Evolutionary conservation across 2,329 filamentous ascomycete genomes (phyloP).

Genomic region (Neopestalotiopsis clavispora): DNA sequence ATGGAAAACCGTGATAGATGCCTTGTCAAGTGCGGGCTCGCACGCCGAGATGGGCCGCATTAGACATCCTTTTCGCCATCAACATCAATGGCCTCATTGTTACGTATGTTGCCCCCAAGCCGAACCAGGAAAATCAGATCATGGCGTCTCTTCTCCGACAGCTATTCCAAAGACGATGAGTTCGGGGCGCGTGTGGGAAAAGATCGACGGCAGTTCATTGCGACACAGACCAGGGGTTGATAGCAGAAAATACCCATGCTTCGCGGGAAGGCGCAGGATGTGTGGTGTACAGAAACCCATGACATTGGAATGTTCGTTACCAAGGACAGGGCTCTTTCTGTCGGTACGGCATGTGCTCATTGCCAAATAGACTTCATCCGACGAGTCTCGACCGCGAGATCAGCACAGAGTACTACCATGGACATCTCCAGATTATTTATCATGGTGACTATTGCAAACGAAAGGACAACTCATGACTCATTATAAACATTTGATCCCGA

Average conservation of each 20-base stretch:
- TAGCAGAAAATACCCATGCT: neutral
- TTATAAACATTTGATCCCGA: too few species aligned
- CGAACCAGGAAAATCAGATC: neutral
- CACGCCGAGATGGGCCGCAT: neutral
- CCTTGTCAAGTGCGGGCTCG: neutral
- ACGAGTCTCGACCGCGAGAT: neutral
- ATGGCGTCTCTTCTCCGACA: neutral
- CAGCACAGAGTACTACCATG: neutral
- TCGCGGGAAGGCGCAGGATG: neutral
- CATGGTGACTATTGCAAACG: neutral
- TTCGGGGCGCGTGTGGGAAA: neutral
- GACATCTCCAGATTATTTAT: neutral
- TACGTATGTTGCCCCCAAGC: neutral
- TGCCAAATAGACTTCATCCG: slow-evolving; percentile 1
- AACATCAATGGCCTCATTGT: neutral
- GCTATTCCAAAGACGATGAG: neutral
- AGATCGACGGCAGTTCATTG: neutral
- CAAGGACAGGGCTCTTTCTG: neutral
- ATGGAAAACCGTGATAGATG: neutral
- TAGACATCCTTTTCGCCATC: neutral
- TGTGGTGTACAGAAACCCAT: neutral
- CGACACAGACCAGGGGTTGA: neutral
- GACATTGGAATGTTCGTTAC: neutral
- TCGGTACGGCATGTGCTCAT: neutral
- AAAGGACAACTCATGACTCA: too few species aligned